phyloP scores from a whole-genome alignment of 2,329 filamentous ascomycete species.

The Botryosphaeria dothidea region DNA sequence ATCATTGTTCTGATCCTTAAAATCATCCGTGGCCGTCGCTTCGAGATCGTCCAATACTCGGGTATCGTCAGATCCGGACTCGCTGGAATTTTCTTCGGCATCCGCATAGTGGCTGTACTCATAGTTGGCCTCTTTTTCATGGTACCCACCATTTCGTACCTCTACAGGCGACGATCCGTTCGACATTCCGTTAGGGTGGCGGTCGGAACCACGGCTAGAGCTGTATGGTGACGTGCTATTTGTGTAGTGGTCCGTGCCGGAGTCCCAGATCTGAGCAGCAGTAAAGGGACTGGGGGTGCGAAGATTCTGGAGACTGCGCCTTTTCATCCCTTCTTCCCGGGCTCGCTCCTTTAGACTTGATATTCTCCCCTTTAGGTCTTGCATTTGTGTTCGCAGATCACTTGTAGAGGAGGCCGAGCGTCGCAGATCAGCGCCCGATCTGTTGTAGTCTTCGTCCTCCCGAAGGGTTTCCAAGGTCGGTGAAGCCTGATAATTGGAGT shows the following conservation, averaged over 20 bases:
- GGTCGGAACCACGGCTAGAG: conserved; percentile 14
- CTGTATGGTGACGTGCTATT: conserved; percentile 16
- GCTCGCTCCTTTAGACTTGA: conserved; percentile 77
- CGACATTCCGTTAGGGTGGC: background rate
- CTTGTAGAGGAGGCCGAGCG: conserved; percentile 72
- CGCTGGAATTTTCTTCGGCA: conserved; percentile 23
- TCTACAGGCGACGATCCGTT: background rate
- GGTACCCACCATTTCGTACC: background rate
- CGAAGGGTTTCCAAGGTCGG: conserved; percentile 46
- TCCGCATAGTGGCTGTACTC: conserved; percentile 29
- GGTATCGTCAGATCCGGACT: conserved; percentile 7
- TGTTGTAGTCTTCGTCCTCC: conserved; percentile 38
- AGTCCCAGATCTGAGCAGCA: conserved; percentile 62
- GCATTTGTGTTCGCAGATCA: conserved; percentile 79
- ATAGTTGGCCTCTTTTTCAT: background rate
- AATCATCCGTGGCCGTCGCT: conserved; percentile 34
- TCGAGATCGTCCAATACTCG: conserved; percentile 19
- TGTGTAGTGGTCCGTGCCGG: conserved; percentile 36
- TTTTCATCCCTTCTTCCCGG: conserved; percentile 74
- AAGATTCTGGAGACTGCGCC: conserved; percentile 74
- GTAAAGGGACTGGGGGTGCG: conserved; percentile 79
- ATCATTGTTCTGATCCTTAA: conserved; percentile 35
- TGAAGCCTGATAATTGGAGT: conserved; percentile 34
- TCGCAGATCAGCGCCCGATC: conserved; percentile 43
- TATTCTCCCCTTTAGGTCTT: conserved; percentile 81